Conservation (phyloP, 441 rosid species). For the Viola pubescens region DNA sequence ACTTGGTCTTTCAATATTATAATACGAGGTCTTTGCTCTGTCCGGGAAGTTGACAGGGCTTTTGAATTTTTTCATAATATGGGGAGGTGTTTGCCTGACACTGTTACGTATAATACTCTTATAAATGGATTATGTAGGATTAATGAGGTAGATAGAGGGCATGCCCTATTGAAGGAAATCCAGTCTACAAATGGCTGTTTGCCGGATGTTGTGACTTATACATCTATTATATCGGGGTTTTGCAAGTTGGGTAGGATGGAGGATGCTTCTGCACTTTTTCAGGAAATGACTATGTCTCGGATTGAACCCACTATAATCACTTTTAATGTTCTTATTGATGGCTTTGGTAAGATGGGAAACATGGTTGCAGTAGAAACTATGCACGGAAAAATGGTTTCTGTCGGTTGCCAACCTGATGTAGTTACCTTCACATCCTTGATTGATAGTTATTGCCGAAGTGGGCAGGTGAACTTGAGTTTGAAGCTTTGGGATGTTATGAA, state of each 20-base stretch:
- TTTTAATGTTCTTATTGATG: constrained; percentile 69
- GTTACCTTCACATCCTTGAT: constrained; percentile 68
- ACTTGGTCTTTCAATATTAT: constrained; percentile 67
- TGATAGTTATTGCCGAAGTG: constrained; percentile 79
- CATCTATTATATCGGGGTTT: constrained; percentile 61
- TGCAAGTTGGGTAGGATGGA: constrained; percentile 61
- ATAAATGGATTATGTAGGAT: constrained; percentile 60
- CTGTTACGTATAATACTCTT: constrained; percentile 59
- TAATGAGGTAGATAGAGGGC: constrained; percentile 45
- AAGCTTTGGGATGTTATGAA: constrained; percentile 63
- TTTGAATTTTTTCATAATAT: constrained; percentile 45
- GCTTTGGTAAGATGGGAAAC: constrained; percentile 62
- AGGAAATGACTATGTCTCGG: constrained; percentile 52
- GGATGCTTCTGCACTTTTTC: constrained; percentile 47
- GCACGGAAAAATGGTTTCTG: constrained; percentile 41
- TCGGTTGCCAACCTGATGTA: constrained; percentile 51
- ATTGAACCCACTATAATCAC: constrained; percentile 49
- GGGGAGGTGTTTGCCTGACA: constrained; percentile 53
- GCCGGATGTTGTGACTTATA: constrained; percentile 59
- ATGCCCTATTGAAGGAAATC: constrained; percentile 36
- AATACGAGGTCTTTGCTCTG: constrained; percentile 52
- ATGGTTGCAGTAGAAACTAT: constrained; percentile 41
- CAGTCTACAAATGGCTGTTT: constrained; percentile 26
- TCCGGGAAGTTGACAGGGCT: constrained; percentile 40
- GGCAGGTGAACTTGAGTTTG: constrained; percentile 48